These are phyloP conservation scores for Metarhizium sp. DNA, from an alignment of 2,329 filamentous ascomycete species.

Conservation along the genomic window DNA sequence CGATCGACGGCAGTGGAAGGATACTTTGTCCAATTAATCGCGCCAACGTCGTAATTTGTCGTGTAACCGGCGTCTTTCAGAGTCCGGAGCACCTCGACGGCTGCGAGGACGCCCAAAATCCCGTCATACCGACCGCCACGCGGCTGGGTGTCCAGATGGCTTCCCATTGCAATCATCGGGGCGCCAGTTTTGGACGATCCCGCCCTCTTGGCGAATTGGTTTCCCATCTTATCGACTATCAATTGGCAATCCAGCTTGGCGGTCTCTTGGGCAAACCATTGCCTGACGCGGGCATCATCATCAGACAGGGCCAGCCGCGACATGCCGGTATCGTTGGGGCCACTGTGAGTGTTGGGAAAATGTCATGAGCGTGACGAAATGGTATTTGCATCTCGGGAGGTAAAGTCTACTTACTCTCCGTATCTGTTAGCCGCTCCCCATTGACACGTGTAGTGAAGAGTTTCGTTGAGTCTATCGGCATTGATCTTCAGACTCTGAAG, in stretches of 20 bases:
- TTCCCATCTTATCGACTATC: constrained; percentile 69
- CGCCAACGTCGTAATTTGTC: constrained; percentile 62
- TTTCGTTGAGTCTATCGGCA: constrained; percentile 17
- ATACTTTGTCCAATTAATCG: constrained; percentile 70
- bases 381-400: not conserved
- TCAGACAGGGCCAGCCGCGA: constrained; percentile 66
- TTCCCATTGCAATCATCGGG: constrained; percentile 57
- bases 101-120: constrained; percentile 65
- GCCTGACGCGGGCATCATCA: constrained; percentile 62
- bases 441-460: constrained; percentile 23
- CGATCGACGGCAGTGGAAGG: constrained; percentile 4
- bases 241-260: constrained; percentile 56
- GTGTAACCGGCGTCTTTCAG: constrained; percentile 54
- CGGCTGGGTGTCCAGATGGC: constrained; percentile 58
- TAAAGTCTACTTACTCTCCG: constrained; percentile 15
- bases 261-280: constrained; percentile 66
- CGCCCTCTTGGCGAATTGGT: constrained; percentile 63
- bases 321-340: constrained; percentile 61
- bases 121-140: constrained; percentile 64
- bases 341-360: constrained; percentile 7
- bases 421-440: constrained; percentile 21
- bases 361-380: not conserved
- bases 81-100: constrained; percentile 60
- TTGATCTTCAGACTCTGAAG: constrained; percentile 16
- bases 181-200: constrained; percentile 48